Conservation (phyloP, 176 grass and related monocot species). For the Zoysia japonica region DNA sequence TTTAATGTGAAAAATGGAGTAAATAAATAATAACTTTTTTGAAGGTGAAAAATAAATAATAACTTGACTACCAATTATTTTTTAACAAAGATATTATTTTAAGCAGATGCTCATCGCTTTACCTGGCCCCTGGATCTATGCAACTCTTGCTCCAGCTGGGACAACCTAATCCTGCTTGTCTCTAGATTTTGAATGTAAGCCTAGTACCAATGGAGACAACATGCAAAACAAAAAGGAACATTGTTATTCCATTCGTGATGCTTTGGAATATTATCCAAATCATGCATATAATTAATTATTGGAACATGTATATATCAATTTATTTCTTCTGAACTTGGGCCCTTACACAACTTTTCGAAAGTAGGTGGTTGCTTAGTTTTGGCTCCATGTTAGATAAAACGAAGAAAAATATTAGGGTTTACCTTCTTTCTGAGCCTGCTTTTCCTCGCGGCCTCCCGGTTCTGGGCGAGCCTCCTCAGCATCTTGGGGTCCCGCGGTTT, state of each 20-base stretch:
- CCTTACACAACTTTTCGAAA: not conserved
- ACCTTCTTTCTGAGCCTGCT: constrained; percentile 66
- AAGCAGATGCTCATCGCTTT: not conserved
- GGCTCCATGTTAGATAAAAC: too few relatives aligned
- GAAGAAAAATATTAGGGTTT: too few relatives aligned
- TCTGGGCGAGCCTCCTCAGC: constrained; percentile 55
- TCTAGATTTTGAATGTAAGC: constrained; percentile 76
- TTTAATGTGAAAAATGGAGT: not conserved
- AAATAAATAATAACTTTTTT: not conserved
- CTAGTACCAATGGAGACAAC: constrained; percentile 16
- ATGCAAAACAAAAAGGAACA: not conserved
- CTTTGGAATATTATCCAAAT: not conserved
- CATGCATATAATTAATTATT: not conserved
- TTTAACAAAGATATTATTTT: not conserved
- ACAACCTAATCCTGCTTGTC: constrained; percentile 62
- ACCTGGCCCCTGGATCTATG: constrained; percentile 49
- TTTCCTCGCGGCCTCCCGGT: constrained; percentile 58
- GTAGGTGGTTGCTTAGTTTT: not conserved
- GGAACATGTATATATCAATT: not conserved
- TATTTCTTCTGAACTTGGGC: not conserved
- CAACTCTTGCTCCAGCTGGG: constrained; percentile 60
- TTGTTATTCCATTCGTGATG: not conserved
- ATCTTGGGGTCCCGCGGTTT: constrained; percentile 48
- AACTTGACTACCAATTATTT: too few relatives aligned
- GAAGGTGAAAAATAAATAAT: too few relatives aligned